phyloP scores from a whole-genome alignment of 192 early-diverging fungal genomes.

The Linnemannia exigua region DNA sequence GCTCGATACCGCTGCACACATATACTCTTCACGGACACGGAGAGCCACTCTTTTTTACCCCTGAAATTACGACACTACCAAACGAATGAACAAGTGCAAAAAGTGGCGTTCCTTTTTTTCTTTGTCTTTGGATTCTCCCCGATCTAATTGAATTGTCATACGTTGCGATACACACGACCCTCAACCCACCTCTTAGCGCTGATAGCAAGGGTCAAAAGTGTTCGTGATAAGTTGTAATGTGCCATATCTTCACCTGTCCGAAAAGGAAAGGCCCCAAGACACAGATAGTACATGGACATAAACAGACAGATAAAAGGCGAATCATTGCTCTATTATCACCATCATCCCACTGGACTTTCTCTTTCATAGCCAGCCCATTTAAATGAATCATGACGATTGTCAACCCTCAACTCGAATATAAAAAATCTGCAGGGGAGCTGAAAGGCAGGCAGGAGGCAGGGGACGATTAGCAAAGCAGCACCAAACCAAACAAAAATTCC shows the following conservation, averaged over 20 bases:
- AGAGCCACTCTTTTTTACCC: not conserved
- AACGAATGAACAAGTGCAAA: not conserved
- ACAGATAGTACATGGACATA: too few relatives aligned
- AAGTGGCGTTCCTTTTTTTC: not conserved
- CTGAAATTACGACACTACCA: not conserved
- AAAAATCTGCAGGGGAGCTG: constrained; percentile 4
- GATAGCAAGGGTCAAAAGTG: too few relatives aligned
- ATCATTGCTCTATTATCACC: too few relatives aligned
- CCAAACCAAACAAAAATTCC: not conserved
- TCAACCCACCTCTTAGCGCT: too few relatives aligned
- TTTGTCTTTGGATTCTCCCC: not conserved
- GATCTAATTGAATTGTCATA: too few relatives aligned
- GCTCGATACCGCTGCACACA: not conserved
- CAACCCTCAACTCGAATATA: not conserved
- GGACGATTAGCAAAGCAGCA: not conserved
- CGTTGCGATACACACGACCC: too few relatives aligned
- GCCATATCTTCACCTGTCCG: too few relatives aligned
- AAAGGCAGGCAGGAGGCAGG: not conserved
- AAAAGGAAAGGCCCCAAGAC: too few relatives aligned
- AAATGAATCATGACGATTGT: constrained; percentile 1
- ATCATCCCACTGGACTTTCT: not conserved
- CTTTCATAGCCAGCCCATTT: not conserved
- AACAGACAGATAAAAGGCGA: too few relatives aligned
- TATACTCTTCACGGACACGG: not conserved
- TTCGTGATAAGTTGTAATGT: too few relatives aligned